Base-by-base conservation (phyloP, 2,329 filamentous ascomycete species). In the Xylaria sp. region DNA sequence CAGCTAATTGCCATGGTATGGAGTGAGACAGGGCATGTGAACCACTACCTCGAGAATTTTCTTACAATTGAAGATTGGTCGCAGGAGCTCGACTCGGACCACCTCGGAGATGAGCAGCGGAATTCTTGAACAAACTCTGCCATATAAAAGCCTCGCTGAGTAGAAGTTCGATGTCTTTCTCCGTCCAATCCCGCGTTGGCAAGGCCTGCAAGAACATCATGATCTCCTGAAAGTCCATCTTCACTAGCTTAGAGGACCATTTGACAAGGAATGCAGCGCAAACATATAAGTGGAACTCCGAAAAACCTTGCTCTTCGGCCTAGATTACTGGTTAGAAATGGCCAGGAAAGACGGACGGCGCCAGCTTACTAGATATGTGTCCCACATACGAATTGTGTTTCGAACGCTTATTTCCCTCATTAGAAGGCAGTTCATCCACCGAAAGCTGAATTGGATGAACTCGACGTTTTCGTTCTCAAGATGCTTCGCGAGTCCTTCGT, bases 181-280 rank as follows among this genome's bases (percentile, higher is more conserved):
- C 96, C 1, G 94, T 98, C 96, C 96, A 99, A 64, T 91, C 88
- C 75, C 92, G 91, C 7, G 97, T 99, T 2, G 97, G 96, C 66
- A 99, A 84, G 54, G 94, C 93, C 82, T 99, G 96, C 64, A 99
- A 84, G 79, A 99, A 99, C 95, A 99, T 99, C 94, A 99, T 98
- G 68, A 97, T 91, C 80, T 98, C 95, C 83, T 98, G 88, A 74
- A 98, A 98, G 80, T 99, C 96, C 95, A 98, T 98, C 80, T 94
- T 96, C 70, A 95, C 88, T 55, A 99, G 86, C 79, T 97, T 94
- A 74, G 96, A 92, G 7, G 95, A 97, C 97, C 97, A 99, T 81
- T 99, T 99, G 62, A 98, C 96, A 31, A 99, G 86, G 79, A 99
- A 98, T 5, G 96, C 96, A 28, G 96, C 96, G 80, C 97, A 99